A percentile compares a stretch with the other conserved stretches of the same genome.
Conservation (phyloP, 192 early-diverging fungal genomes). For the Umbelopsis sp. region DNA sequence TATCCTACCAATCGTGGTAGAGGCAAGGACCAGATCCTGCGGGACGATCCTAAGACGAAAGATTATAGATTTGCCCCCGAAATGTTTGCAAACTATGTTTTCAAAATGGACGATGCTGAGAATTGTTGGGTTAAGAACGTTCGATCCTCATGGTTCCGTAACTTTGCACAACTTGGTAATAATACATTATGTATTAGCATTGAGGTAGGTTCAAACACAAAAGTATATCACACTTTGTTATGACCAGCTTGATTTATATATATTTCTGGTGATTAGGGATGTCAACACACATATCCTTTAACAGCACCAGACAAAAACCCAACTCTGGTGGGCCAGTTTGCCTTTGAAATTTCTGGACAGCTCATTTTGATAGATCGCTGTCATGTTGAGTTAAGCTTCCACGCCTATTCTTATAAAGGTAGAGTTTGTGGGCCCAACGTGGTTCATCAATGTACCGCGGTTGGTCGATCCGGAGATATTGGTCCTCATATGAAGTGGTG, state of each 20-base stretch:
- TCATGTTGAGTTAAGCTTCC: conserved; percentile 45
- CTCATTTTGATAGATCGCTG: conserved; percentile 41
- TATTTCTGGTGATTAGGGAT: conserved; percentile 12
- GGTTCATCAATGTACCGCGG: conserved; percentile 30
- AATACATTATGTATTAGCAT: conserved; percentile 40
- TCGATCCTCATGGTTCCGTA: conserved; percentile 45
- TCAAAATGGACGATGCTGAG: conserved; percentile 38
- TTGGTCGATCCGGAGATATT: conserved; percentile 35
- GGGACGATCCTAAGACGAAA: conserved; percentile 39
- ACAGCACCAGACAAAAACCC: not conserved
- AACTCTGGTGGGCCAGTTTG: conserved; percentile 46
- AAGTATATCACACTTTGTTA: not conserved
- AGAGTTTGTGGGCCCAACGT: conserved; percentile 52
- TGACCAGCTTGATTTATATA: not conserved
- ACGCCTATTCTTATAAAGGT: conserved; percentile 46
- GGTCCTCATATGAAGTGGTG: conserved; percentile 57
- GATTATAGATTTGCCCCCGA: conserved; percentile 49
- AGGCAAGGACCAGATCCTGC: conserved; percentile 37
- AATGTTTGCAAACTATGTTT: conserved; percentile 48
- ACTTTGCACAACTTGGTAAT: conserved; percentile 40
- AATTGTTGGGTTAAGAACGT: conserved; percentile 46
- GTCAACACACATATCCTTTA: conserved; percentile 31
- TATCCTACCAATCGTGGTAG: conserved; percentile 39
- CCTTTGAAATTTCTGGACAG: conserved; percentile 52
- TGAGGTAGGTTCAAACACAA: conserved; percentile 22